A percentile compares a stretch with the other conserved stretches of the same genome.
phyloP scores from a whole-genome alignment of 148 eudicot species.

The Nyssa sinensis region DNA sequence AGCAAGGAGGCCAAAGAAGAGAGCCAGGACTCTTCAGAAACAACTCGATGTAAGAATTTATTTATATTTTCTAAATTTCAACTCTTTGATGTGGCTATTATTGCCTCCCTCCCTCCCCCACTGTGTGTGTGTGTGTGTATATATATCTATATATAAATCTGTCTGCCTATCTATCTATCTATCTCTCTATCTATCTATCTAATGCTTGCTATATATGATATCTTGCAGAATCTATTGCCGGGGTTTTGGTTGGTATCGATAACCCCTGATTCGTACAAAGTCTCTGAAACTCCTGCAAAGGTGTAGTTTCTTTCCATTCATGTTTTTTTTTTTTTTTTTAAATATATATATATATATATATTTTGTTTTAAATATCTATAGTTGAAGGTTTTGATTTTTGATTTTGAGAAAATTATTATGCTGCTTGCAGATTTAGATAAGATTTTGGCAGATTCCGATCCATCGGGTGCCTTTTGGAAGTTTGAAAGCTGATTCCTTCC shows the following conservation, averaged over 20 bases:
- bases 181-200: no score
- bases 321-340: not conserved
- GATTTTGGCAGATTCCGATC: not conserved
- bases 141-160: not conserved
- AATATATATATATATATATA: no score
- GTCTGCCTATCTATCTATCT: not conserved
- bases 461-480: constrained; percentile 17
- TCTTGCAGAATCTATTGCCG: constrained; percentile 37
- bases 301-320: constrained; percentile 16
- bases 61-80: no score
- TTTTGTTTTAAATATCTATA: not conserved
- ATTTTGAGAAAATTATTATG: constrained; percentile 1
- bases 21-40: constrained; percentile 32
- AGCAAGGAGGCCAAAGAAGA: constrained; percentile 40
- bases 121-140: not conserved
- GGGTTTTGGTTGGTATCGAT: constrained; percentile 33
- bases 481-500: constrained; percentile 14
- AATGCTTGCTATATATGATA: not conserved
- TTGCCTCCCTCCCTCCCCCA: no score
- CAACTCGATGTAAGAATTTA: constrained; percentile 34
- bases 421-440: constrained; percentile 28
- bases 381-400: not conserved
- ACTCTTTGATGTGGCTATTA: not conserved
- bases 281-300: constrained; percentile 31
- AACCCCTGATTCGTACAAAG: constrained; percentile 39